Conservation (phyloP, 139 green algal species). For the Mesotaenium endlicherianum region DNA sequence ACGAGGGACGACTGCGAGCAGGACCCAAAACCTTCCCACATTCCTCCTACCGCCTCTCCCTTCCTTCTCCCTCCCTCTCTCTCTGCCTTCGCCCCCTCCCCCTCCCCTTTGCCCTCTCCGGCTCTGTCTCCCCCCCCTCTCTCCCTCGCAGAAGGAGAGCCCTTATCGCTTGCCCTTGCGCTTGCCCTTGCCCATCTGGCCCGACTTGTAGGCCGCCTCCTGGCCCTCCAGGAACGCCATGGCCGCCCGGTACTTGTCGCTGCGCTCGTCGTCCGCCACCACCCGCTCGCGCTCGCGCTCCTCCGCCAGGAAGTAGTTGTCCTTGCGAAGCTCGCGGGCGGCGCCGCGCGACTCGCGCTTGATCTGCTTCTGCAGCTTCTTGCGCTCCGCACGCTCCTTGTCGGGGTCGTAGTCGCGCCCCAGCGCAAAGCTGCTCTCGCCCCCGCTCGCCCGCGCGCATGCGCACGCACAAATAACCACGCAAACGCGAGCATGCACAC, state of each 20-base stretch:
- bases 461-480: no score
- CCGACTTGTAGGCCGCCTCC: not conserved
- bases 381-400: conserved; percentile 53
- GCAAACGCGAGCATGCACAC: no score
- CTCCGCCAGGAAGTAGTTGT: conserved; percentile 58
- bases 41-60: not conserved
- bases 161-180: not conserved
- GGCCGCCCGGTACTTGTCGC: conserved; percentile 48
- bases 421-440: conserved; percentile 20
- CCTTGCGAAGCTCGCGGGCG: conserved; percentile 88
- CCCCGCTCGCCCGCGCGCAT: not conserved
- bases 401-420: conserved; percentile 59
- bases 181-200: not conserved
- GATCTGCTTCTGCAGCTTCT: conserved; percentile 54
- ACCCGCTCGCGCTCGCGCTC: conserved; percentile 44
- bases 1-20: no score
- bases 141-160: no score
- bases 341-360: conserved; percentile 60
- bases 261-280: conserved; percentile 58
- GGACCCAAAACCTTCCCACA: not conserved
- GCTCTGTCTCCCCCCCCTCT: not conserved
- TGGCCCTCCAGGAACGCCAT: conserved; percentile 64
- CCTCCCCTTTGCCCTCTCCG: not conserved
- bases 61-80: not conserved
- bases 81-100: not conserved